Conservation (phyloP, 345 rosid species). For the Citrus hindsii region DNA sequence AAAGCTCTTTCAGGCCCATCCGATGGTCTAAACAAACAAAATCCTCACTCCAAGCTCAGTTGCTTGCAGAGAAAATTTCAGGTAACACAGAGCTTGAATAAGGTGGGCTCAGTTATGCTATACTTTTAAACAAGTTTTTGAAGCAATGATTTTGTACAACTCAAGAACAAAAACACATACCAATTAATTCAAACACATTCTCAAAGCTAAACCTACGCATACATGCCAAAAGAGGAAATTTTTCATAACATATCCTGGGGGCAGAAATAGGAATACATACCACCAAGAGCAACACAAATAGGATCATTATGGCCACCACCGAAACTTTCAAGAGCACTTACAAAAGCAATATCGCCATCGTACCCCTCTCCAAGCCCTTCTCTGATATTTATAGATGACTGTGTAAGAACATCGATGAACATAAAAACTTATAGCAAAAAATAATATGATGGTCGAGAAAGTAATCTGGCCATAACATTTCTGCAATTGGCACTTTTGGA, state of each 20-base stretch:
- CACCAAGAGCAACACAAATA: slow-evolving; percentile 70
- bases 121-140: not conserved
- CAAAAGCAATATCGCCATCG: slow-evolving; percentile 61
- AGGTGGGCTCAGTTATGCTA: not conserved
- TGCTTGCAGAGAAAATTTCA: not conserved
- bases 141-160: not conserved
- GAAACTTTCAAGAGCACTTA: slow-evolving; percentile 66
- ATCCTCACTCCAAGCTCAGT: not conserved
- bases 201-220: not conserved
- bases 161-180: not conserved
- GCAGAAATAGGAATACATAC: slow-evolving; percentile 20
- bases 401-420: slow-evolving; percentile 3
- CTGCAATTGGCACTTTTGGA: not conserved
- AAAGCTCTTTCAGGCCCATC: not conserved
- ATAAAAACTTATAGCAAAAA: not conserved
- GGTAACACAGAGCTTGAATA: not conserved
- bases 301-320: slow-evolving; percentile 78
- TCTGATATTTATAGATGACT: slow-evolving; percentile 25
- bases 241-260: not conserved
- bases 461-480: not conserved
- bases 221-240: not conserved
- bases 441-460: not conserved
- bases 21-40: not conserved
- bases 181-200: not conserved
- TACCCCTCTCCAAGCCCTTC: slow-evolving; percentile 72